Evolutionary conservation across 345 rosid genomes (phyloP).

Genomic region (Balakata baccata): DNA sequence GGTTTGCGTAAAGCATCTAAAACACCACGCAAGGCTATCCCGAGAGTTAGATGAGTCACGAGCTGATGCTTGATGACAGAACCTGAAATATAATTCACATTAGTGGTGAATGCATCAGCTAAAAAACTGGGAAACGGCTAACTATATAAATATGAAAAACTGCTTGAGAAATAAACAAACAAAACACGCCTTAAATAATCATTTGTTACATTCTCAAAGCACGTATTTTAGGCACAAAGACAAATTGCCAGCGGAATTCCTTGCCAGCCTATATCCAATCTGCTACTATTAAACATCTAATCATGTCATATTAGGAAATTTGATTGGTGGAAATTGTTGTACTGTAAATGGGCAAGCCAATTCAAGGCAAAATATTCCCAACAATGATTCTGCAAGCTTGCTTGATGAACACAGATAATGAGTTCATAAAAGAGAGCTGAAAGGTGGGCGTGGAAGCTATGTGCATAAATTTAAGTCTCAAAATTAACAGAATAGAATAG

Average conservation of each 20-base stretch:
- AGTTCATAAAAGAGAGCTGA: not conserved
- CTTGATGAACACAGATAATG: no score
- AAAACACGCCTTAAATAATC: not conserved
- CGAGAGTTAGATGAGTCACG: constrained; percentile 80
- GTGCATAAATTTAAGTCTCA: not conserved
- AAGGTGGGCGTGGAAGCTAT: not conserved
- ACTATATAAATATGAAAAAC: not conserved
- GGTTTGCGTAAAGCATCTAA: constrained; percentile 95
- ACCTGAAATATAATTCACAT: constrained; percentile 46
- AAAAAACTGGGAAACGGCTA: not conserved
- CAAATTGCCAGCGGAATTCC: no score
- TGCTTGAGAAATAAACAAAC: not conserved
- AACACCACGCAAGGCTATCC: constrained; percentile 90
- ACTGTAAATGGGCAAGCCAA: not conserved
- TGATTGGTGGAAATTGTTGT: no score
- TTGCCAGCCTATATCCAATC: no score
- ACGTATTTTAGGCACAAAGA: not conserved
- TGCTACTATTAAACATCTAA: no score
- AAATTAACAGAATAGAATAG: no score
- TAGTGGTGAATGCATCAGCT: constrained; percentile 6
- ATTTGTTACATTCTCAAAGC: not conserved
- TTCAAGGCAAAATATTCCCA: not conserved
- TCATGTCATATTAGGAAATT: no score
- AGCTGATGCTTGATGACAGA: constrained; percentile 96
- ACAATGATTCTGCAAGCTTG: no score